Evolutionary conservation across 345 rosid genomes (phyloP), one percentile per base, ranked within the genome.

Genomic region (Brassica carinata): DNA sequence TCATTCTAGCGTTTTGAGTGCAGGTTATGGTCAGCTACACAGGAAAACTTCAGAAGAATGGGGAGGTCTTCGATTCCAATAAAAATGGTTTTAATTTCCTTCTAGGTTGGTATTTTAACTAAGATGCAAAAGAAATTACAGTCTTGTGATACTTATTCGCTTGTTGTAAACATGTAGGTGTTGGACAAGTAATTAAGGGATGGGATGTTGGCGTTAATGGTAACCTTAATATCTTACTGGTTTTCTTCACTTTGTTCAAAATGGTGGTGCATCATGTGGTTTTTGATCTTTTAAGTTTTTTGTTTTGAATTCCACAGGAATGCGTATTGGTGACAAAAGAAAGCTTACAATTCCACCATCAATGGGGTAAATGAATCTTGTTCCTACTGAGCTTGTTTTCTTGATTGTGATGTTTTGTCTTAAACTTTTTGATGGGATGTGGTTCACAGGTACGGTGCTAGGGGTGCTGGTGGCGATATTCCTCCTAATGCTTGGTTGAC

Each of bases 201-300:
- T 96, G 98, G 99, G 99, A 96, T 85, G 94, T 94, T 69, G 99
- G 98, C 17, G 94, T 96, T 61, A 84, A 84, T 23, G 98, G 99
- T 96, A 85, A 84, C 67, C n/a, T 45, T 68, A 67, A 36, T 19
- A 40, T 73, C 33, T 17, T 62, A 79, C 8, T 64, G 48, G 57
- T 40, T 65, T 57, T 64, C 31, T 65, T 45, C 40, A 45, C 38
- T 26, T 8, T 23, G 36, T 71, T 66, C 31, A 67, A 43, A 19
- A 51, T 55, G 26, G 19, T 40, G n/a, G 19, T 40, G n/a, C 62
- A 14, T 51, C 30, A 17, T 57, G 11, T 81, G 51, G 27, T 43
- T 19, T n/a, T 36, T 78, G 26, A 45, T 70, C 69, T 18, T 23
- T 38, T 10, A 23, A 23, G 26, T 58, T 30, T 23, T 29, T 67